A percentile compares a stretch with the other conserved stretches of the same genome.
Evolutionary conservation across 1,139 yeast species (phyloP).

Genomic region (Sugiyamaella neomexicana): DNA sequence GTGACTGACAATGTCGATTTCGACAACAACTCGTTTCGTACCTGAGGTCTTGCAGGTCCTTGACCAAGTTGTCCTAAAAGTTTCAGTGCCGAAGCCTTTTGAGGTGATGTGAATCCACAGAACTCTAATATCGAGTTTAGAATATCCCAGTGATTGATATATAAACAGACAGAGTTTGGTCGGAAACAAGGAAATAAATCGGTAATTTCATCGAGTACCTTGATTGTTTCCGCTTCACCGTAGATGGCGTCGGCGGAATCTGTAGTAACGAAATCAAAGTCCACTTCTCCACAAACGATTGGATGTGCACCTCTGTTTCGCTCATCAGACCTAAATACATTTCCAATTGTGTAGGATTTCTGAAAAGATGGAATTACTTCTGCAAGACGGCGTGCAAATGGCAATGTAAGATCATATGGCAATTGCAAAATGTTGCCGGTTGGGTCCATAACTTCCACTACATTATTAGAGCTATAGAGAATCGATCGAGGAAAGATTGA

Average conservation of each 20-base stretch:
- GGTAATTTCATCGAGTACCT: conserved; percentile 74
- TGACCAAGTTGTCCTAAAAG: conserved; percentile 75
- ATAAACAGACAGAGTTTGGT: conserved; percentile 53
- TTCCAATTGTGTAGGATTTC: conserved; percentile 67
- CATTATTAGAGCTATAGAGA: conserved; percentile 58
- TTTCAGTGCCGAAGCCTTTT: conserved; percentile 64
- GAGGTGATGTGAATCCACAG: conserved; percentile 74
- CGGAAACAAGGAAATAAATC: conserved; percentile 64
- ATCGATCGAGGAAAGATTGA: conserved; percentile 80
- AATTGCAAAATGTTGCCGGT: conserved; percentile 85
- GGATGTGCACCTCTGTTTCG: conserved; percentile 68
- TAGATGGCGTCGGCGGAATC: conserved; percentile 48
- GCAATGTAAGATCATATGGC: conserved; percentile 85
- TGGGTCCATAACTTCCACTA: conserved; percentile 78
- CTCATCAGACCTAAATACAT: conserved; percentile 72
- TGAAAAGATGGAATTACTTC: conserved; percentile 55
- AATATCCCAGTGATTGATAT: conserved; percentile 78
- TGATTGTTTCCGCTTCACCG: conserved; percentile 85
- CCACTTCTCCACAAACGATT: conserved; percentile 72
- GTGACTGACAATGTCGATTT: conserved; percentile 79
- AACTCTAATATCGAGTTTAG: conserved; percentile 72
- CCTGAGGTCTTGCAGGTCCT: conserved; percentile 64
- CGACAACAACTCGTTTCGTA: conserved; percentile 62
- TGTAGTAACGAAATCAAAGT: conserved; percentile 67
- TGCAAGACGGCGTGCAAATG: conserved; percentile 82